phyloP scores from a whole-genome alignment of 2,329 filamentous ascomycete genomes.

The Aspergillus felis region DNA sequence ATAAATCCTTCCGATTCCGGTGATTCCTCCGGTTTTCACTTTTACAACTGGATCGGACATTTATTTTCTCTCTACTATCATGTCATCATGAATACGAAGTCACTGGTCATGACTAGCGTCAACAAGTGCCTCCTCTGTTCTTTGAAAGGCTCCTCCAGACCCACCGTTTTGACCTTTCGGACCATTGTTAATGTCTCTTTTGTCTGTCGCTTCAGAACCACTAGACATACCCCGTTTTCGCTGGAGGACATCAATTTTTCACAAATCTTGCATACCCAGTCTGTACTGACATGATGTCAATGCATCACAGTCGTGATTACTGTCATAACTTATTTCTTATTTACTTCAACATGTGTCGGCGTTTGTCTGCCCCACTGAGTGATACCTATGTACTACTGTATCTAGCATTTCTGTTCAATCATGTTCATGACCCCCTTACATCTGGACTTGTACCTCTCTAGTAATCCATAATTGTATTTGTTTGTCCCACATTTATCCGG shows the following conservation, averaged over 20 bases:
- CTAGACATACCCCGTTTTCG: not conserved
- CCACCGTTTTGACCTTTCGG: not conserved
- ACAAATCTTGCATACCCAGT: not conserved
- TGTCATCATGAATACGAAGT: not conserved
- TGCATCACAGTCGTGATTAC: not conserved
- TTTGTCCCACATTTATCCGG: not conserved
- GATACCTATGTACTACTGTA: constrained; percentile 2
- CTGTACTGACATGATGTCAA: not conserved
- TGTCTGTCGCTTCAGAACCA: not conserved
- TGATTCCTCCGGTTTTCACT: constrained; percentile 9
- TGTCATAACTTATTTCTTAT: not conserved
- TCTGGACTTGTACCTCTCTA: not conserved
- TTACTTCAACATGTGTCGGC: not conserved
- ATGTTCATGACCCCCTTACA: not conserved
- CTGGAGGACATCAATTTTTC: not conserved
- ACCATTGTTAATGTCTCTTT: not conserved
- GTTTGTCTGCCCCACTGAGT: not conserved
- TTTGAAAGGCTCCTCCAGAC: not conserved
- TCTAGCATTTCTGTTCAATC: not conserved
- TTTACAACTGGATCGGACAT: not conserved
- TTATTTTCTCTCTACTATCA: not conserved
- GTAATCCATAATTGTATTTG: not conserved
- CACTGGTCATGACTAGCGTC: not conserved
- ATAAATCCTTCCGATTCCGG: constrained; percentile 39
- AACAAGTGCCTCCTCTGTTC: not conserved